Base-by-base conservation (phyloP, 768 basidiomycete species). In the Mrakia gelida region DNA sequence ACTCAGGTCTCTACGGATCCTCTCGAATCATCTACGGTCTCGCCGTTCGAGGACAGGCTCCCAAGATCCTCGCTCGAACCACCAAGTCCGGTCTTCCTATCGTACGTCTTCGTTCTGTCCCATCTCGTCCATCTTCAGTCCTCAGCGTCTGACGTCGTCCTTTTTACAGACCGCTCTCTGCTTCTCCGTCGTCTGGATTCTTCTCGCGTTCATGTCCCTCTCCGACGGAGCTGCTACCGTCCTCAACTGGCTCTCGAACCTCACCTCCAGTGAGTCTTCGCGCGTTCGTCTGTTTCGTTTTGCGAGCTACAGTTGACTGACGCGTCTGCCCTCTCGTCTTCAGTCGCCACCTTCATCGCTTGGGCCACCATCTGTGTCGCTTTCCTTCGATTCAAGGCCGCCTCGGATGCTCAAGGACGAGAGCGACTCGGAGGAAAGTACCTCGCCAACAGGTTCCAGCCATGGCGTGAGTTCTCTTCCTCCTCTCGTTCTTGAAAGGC, bases 211-310 rank as follows among this genome's bases (percentile, higher is more conserved):
- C 63, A 75, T 80, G 65, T 68, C 75, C 13, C 67, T 76, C 2
- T 68, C 63, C 13, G 54, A 75, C 13, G 75, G 75, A 30, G 43
- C 63, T 85, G 90, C 92, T 89, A 90, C 85, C 52, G 86, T 92
- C 15, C 91, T 91, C 85, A 86, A 86, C 87, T 90, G 81, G 82
- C 84, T 81, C 30, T 71, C 18, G 26, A 76, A 71, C 76, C 30
- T 80, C 76, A 86, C 88, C 5, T 89, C 91, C 18, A 88, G 54
- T 56, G 18, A 21, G 54, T 56, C 23, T 26, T 23, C 16, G 2
- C 16, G 2, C 52, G 52, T 54, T 11, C 52, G 16, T 23, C 52
- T 54, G 16, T 54, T 23, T 23, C 16, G 16, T 54, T 54, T 54
- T 11, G 52, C 52, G 38, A 38, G 38, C 38, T 38, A n/a, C n/a